Percentiles rank a stretch among this genome's conserved stretches.
These are phyloP conservation scores for Curvularia lunata DNA, from an alignment of 2,329 filamentous ascomycete species.

Conservation along the genomic window DNA sequence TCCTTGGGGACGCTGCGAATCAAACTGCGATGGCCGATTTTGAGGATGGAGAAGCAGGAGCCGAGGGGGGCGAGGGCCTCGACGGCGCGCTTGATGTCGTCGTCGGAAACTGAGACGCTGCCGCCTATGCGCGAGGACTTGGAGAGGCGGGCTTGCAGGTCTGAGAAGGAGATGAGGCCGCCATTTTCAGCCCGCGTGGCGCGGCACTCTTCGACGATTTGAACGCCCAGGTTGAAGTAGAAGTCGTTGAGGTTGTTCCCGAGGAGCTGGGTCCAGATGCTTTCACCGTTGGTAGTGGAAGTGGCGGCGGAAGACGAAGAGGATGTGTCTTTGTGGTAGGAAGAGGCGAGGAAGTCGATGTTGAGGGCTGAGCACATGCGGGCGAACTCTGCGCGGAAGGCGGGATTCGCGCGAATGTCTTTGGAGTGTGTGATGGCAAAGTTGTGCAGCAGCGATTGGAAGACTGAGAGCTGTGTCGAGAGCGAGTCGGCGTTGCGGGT, in stretches of 20 bases:
- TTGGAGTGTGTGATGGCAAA: constrained; percentile 94
- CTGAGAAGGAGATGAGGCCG: constrained; percentile 82
- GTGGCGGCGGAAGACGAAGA: neutral
- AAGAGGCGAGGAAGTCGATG: constrained; percentile 82
- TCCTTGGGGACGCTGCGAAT: constrained; percentile 94
- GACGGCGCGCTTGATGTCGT: constrained; percentile 90
- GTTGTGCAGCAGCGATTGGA: constrained; percentile 92
- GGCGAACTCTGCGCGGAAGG: constrained; percentile 94
- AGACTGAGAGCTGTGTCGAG: constrained; percentile 91
- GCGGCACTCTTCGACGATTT: constrained; percentile 90
- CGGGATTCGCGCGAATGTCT: constrained; percentile 93
- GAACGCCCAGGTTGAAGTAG: constrained; percentile 96
- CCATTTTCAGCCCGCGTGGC: constrained; percentile 89
- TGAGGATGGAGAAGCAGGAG: constrained; percentile 83
- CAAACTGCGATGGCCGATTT: constrained; percentile 82
- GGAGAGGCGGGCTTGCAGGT: constrained; percentile 78
- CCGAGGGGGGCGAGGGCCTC: constrained; percentile 86
- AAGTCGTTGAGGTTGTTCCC: constrained; percentile 95
- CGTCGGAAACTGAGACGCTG: constrained; percentile 81
- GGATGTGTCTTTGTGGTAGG: constrained; percentile 53
- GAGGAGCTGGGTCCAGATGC: constrained; percentile 90
- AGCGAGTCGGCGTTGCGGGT: constrained; percentile 83
- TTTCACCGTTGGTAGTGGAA: constrained; percentile 55
- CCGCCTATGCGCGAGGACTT: constrained; percentile 70
- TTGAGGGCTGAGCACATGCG: constrained; percentile 98